Conservation (phyloP, 805 yeast species). For the Ogataea siamensis region DNA sequence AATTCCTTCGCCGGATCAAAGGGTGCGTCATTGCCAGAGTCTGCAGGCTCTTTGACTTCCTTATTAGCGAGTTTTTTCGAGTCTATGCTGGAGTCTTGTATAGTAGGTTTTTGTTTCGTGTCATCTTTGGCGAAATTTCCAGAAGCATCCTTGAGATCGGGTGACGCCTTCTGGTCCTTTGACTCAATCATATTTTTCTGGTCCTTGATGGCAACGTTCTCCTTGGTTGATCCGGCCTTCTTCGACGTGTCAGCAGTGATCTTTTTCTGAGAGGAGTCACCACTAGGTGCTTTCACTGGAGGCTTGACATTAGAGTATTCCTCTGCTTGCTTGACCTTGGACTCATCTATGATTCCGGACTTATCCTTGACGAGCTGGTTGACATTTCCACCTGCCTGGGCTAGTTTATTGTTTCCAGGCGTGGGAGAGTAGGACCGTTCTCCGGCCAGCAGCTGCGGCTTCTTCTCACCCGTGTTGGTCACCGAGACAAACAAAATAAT, state of each 20-base stretch:
- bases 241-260: conserved; percentile 8
- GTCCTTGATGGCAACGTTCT: conserved; percentile 14
- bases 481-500: conserved; percentile 37
- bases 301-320: conserved; percentile 26
- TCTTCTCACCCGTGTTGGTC: conserved; percentile 16
- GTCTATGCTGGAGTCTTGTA: neutral
- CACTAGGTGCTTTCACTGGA: conserved; percentile 25
- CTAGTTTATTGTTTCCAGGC: conserved; percentile 14
- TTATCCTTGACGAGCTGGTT: conserved; percentile 33
- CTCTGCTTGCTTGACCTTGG: conserved; percentile 40
- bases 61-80: neutral
- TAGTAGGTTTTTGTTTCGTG: neutral
- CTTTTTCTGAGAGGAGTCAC: conserved; percentile 11
- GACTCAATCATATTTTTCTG: conserved; percentile 2
- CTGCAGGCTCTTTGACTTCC: conserved; percentile 1
- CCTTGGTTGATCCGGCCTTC: conserved; percentile 9
- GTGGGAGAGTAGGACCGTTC: conserved; percentile 6
- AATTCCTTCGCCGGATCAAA: conserved; percentile 56
- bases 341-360: conserved; percentile 40
- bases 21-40: conserved; percentile 2
- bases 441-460: conserved; percentile 11
- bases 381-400: conserved; percentile 24
- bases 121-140: conserved; percentile 1
- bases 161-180: conserved; percentile 1
- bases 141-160: neutral